These are phyloP conservation scores for Arthrobotrys sinensis DNA, from an alignment of 2,329 filamentous ascomycete genomes.

Conservation along the genomic window DNA sequence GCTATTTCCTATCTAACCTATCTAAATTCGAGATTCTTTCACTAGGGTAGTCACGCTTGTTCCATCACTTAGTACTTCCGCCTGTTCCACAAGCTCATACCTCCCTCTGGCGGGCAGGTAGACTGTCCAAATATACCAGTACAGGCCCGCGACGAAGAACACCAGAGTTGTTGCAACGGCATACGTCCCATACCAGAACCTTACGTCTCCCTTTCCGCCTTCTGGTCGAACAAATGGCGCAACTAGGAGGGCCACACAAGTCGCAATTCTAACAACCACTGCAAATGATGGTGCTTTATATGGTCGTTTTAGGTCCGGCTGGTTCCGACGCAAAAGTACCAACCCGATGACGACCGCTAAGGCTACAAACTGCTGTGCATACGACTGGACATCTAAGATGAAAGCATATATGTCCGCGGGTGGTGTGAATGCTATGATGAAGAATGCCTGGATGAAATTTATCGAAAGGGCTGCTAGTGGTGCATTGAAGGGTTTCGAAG, in stretches of 20 bases:
- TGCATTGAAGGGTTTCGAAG: constrained; percentile 77
- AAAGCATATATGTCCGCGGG: constrained; percentile 79
- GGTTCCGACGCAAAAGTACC: constrained; percentile 73
- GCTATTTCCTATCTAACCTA: constrained; percentile 11
- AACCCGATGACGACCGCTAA: constrained; percentile 69
- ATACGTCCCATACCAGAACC: constrained; percentile 59
- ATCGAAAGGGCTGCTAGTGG: constrained; percentile 79
- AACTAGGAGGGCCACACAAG: constrained; percentile 46
- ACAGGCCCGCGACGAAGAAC: constrained; percentile 74
- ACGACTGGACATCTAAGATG: constrained; percentile 77
- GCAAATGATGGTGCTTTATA: constrained; percentile 71
- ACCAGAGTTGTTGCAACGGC: constrained; percentile 31
- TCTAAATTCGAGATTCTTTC: constrained; percentile 47
- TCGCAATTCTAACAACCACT: constrained; percentile 66
- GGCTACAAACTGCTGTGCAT: constrained; percentile 52
- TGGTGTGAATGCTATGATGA: constrained; percentile 78
- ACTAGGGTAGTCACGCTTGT: constrained; percentile 76
- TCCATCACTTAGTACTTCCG: constrained; percentile 76
- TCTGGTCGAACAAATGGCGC: constrained; percentile 49
- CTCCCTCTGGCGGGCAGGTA: constrained; percentile 74
- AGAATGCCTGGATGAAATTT: constrained; percentile 78
- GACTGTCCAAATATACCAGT: constrained; percentile 79
- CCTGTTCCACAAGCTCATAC: constrained; percentile 76
- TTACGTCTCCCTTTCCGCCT: constrained; percentile 52
- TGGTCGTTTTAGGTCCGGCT: constrained; percentile 65